phyloP scores from a whole-genome alignment of 257 asterid genomes.

The Fraxinus quadrangulata region DNA sequence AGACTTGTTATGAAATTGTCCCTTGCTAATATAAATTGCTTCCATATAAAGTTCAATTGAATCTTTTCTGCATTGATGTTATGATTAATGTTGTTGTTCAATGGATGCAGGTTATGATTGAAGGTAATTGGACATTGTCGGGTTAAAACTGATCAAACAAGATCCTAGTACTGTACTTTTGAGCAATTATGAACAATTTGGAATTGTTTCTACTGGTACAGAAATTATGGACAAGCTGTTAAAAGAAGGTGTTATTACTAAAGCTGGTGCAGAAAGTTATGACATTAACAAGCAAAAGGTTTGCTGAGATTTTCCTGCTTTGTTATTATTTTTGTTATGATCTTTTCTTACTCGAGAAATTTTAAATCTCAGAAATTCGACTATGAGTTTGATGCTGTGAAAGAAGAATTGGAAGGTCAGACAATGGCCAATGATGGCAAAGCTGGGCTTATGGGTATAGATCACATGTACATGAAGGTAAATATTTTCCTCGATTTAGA shows the following conservation, averaged over 20 bases:
- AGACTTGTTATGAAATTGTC: conserved; percentile 22
- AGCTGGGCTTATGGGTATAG: conserved; percentile 35
- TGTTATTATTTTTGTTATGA: background rate
- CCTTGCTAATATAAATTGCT: background rate
- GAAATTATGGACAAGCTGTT: conserved; percentile 76
- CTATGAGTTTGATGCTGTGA: conserved; percentile 78
- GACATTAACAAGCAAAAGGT: conserved; percentile 65
- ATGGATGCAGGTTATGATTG: conserved; percentile 65
- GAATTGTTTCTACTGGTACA: conserved; percentile 32
- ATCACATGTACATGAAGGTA: conserved; percentile 85
- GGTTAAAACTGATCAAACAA: conserved; percentile 26
- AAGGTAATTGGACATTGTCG: conserved; percentile 57
- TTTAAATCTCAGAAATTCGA: conserved; percentile 44
- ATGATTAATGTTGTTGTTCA: conserved; percentile 25
- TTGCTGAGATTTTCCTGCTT: conserved; percentile 2
- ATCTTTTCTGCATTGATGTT: conserved; percentile 8
- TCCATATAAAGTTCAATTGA: background rate
- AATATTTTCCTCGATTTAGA: conserved; percentile 15
- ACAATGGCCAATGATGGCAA: conserved; percentile 32
- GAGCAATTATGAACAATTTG: background rate
- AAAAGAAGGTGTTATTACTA: conserved; percentile 58
- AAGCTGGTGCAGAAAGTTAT: conserved; percentile 57
- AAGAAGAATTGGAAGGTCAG: conserved; percentile 63
- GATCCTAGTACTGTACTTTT: conserved; percentile 21
- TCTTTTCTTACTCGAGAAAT: conserved; percentile 26